Percentiles rank a stretch among this genome's conserved stretches.
Evolutionary conservation across 805 yeast genomes (phyloP).

Genomic region (Candida sakaeoensis): DNA sequence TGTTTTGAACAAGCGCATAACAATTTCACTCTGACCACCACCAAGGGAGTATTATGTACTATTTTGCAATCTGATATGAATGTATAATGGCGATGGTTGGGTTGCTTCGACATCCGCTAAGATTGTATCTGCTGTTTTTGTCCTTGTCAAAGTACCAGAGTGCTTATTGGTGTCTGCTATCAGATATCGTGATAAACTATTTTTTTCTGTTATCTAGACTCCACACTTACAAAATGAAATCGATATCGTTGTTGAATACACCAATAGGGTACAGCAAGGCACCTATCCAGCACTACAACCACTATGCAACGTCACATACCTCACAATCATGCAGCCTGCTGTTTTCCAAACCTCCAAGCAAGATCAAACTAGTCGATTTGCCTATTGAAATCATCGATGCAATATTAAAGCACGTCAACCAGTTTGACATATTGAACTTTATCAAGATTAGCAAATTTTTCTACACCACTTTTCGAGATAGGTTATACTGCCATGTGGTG

Average conservation of each 20-base stretch:
- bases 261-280: constrained; percentile 8
- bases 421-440: constrained; percentile 34
- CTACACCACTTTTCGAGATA: constrained; percentile 25
- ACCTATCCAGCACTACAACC: constrained; percentile 5
- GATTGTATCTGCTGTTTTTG: no score
- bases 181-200: no score
- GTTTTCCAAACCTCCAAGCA: neutral
- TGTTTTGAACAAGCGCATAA: no score
- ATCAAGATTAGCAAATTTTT: constrained; percentile 26
- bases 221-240: neutral
- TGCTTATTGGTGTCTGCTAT: no score
- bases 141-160: no score
- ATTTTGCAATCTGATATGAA: no score
- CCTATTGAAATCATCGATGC: constrained; percentile 35
- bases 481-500: constrained; percentile 37
- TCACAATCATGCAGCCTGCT: neutral
- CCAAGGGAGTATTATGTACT: no score
- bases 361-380: constrained; percentile 22
- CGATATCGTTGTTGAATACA: constrained; percentile 2
- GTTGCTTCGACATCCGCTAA: no score
- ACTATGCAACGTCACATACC: neutral
- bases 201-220: constrained; percentile 1
- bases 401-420: constrained; percentile 33
- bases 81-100: no score
- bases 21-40: no score